Base-by-base conservation (phyloP, 768 basidiomycete species). In the Auriscalpium orientale region DNA sequence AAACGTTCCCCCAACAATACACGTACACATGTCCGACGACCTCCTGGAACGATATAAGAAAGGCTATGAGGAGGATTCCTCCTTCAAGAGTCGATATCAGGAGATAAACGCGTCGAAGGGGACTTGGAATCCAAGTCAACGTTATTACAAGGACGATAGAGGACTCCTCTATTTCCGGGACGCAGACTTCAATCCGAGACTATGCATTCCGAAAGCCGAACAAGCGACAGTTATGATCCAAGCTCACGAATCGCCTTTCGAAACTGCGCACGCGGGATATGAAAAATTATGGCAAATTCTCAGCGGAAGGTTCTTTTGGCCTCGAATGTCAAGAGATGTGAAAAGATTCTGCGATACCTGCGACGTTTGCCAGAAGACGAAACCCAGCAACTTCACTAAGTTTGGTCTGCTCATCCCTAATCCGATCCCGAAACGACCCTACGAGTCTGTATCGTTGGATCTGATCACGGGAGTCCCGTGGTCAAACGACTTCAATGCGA, bases 151-250 rank as follows among this genome's bases (percentile, higher is more conserved):
- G 18, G 54, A 59, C 35, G 18, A 53, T 8, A 21, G 51, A 20
- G 62, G 62, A 3, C 38, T 64, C 1, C 47, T 64, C 1, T 64
- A 48, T 40, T 64, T 64, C 44, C n/a, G 62, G 4, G 58, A 64
- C 21, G 61, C 58, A 0, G 52, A 64, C 46, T 56, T 59, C 12
- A 49, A 58, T 13, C 56, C 63, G 0, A 34, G 59, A 1, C 44
- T 64, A 4, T 64, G 63, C 46, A 48, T 64, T 6, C 63, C 63
- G 0, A 51, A 54, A 34, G 4, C 15, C 0, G 8, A 36, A 15
- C 52, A 45, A 12, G 22, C 46, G 5, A 18, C 12, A 2, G 6
- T 58, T n/a, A n/a, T 63, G 5, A 4, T 8, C 6, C 49, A 58
- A 21, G 18, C 44, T 0, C 62, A 63, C 43, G 62, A 63, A 50